Conservation (phyloP, 169 alveolate genomes). For the Plasmodium falciparum region DNA sequence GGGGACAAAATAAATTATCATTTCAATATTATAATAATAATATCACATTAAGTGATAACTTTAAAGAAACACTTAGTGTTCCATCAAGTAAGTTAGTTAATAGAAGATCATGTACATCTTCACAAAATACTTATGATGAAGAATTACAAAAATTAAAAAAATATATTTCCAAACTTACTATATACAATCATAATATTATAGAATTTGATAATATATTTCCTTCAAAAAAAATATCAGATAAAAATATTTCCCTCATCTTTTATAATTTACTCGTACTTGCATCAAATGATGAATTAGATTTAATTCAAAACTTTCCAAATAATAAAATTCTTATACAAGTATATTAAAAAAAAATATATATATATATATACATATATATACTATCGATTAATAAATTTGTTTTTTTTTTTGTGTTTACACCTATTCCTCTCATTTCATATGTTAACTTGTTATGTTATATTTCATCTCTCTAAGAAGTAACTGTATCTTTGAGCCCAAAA, state of each 20-base stretch:
- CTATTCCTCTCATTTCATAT: not conserved
- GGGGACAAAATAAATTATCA: not conserved
- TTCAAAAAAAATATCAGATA: slow-evolving; percentile 26
- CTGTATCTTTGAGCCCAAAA: slow-evolving; percentile 21
- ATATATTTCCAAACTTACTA: slow-evolving; percentile 50
- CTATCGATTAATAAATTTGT: not conserved
- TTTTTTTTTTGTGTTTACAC: slow-evolving; percentile 3
- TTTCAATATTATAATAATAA: slow-evolving; percentile 5
- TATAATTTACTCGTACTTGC: slow-evolving; percentile 70
- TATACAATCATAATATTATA: slow-evolving; percentile 6
- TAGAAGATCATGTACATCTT: slow-evolving; percentile 53
- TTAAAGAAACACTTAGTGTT: slow-evolving; percentile 59
- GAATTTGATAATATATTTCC: slow-evolving; percentile 64
- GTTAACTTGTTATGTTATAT: slow-evolving; percentile 17
- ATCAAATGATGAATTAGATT: slow-evolving; percentile 63
- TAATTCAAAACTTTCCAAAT: slow-evolving; percentile 53
- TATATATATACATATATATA: not conserved
- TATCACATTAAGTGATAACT: slow-evolving; percentile 51
- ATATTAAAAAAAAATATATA: not conserved
- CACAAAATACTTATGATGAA: slow-evolving; percentile 43
- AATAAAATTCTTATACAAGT: slow-evolving; percentile 48
- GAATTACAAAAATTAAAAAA: slow-evolving; percentile 62
- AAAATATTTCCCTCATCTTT: slow-evolving; percentile 41
- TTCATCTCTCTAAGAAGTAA: slow-evolving; percentile 17
- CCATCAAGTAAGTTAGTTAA: slow-evolving; percentile 69